Evolutionary conservation across 305 asterid species (phyloP), one percentile per base, ranked within the genome.

Genomic region (Fraxinus angustifolia): DNA sequence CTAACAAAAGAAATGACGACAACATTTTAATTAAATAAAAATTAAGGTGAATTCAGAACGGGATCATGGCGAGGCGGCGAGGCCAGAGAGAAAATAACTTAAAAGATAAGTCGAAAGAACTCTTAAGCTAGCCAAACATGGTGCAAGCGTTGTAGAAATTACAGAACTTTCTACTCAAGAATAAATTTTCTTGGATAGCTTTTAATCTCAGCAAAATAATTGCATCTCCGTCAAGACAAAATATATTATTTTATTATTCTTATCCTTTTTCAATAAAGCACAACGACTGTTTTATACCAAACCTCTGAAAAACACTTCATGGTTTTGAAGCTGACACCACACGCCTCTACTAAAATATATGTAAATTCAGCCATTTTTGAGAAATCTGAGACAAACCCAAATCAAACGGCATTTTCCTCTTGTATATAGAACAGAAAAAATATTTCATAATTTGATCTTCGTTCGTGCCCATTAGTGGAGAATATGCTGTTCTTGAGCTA

Each of bases 401-500:
- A 77, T 76, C 30, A 74, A 75, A 80, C 62, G 40, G 21, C 79
- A 8, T 45, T 10, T n/a, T 26, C 28, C 60, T 72, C 38, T 77
- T 26, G 79, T 62, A 73, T 62, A 73, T 82, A 17, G 65, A 70
- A 35, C 80, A 10, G 75, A 28, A 26, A 6, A 58, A 62, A 26
- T 56, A 50, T 28, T 42, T 71, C 60, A 14, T 67, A 6, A 48
- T 34, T 85, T 79, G 31, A 76, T 80, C 75, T 82, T 81, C 85
- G 33, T 71, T 78, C 53, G 68, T 86, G 74, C 48, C 78, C 78
- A 30, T 67, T 73, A 38, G 73, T 56, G 86, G 83, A 73, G 73
- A 75, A 78, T 65, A 81, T 71, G 30, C 67, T 70, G 78, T 84
- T 78, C 76, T 62, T 89, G 78, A 89, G 89, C 92, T 86, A 75